phyloP scores from a whole-genome alignment of 768 basidiomycete species.

The Mycena alexandri region DNA sequence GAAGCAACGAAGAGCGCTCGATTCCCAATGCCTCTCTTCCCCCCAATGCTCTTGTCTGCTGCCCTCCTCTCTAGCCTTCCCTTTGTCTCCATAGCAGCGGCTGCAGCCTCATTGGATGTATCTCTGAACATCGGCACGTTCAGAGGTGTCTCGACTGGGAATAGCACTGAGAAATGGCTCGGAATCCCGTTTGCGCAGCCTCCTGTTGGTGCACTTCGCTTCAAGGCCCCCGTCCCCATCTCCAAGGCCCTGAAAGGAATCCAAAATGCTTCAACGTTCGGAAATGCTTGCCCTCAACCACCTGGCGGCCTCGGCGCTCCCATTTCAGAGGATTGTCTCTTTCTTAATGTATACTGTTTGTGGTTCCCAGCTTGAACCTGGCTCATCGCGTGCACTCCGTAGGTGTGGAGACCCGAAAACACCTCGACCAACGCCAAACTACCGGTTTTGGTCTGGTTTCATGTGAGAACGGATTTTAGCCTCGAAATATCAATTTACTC shows the following conservation, averaged over 20 bases:
- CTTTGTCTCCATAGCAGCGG: constrained; percentile 22
- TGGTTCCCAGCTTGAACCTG: not conserved
- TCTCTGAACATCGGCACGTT: constrained; percentile 59
- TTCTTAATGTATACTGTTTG: constrained; percentile 56
- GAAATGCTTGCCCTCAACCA: constrained; percentile 68
- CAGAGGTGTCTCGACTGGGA: constrained; percentile 56
- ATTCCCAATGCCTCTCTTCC: too few species aligned
- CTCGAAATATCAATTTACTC: not conserved
- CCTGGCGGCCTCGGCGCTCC: constrained; percentile 55
- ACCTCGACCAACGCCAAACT: constrained; percentile 45
- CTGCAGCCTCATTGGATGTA: constrained; percentile 50
- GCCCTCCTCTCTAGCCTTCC: not conserved
- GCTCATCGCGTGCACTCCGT: not conserved
- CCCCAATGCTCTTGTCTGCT: not conserved
- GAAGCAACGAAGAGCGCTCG: too few species aligned
- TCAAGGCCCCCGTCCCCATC: constrained; percentile 66
- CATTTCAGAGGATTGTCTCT: constrained; percentile 66
- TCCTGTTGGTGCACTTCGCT: constrained; percentile 67
- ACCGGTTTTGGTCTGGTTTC: constrained; percentile 55
- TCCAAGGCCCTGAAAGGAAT: constrained; percentile 46
- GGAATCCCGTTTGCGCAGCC: constrained; percentile 72
- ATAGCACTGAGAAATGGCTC: constrained; percentile 68
- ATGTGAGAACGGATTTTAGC: constrained; percentile 40
- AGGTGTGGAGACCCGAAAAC: constrained; percentile 54
- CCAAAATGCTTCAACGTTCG: constrained; percentile 61